Base-by-base conservation (phyloP, 2,329 filamentous ascomycete genomes). In the Calonectria crousiana region DNA sequence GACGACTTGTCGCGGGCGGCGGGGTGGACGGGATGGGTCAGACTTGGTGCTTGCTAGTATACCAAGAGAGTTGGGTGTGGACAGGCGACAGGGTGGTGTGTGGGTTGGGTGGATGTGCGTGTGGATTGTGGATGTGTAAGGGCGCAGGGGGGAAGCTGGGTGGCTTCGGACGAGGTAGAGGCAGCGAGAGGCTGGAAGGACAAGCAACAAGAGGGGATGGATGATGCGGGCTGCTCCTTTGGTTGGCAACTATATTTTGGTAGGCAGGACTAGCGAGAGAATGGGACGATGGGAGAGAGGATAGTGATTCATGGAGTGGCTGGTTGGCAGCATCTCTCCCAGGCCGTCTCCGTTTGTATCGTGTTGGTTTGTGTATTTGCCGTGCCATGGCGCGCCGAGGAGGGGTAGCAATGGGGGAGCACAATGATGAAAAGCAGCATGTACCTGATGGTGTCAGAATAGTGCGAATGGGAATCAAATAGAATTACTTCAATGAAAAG, bases 1-100 rank as follows among this genome's bases (percentile, higher is more conserved):
- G 76, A 67, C 68, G 72, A 74, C 72, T 74, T 79, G 78, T 74
- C 69, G 68, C 53, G 36, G 62, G 38, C 49, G 52, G 67, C 49
- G 60, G 38, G 47, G 52, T 67, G 51, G 56, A 73, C 64, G 73
- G 77, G 56, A 62, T 62, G 56, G 56, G 56, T 62, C 56, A 62
- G 56, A 41, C 56, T 62, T 62, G 56, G 56, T 62, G 34, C 56
- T 62, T 41, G 56, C 56, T 62, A 62, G 56, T 62, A 62, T 41
- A 41, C 38, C 56, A 38, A 65, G 71, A 66, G 47, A 41, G 51
- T 36, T 71, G 62, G 62, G 65, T 53, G 64, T 53, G 41, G 49
- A 47, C 32, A 38, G 56, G 41, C 34, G 56, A 60, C 41, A 44
- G 67, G 41, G 66, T 64, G 47, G 20, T 62, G 66, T 56, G 51